Percentiles rank a stretch among this genome's conserved stretches.
Conservation (phyloP, 495 filamentous ascomycete species). For the Rhypophila decipiens region DNA sequence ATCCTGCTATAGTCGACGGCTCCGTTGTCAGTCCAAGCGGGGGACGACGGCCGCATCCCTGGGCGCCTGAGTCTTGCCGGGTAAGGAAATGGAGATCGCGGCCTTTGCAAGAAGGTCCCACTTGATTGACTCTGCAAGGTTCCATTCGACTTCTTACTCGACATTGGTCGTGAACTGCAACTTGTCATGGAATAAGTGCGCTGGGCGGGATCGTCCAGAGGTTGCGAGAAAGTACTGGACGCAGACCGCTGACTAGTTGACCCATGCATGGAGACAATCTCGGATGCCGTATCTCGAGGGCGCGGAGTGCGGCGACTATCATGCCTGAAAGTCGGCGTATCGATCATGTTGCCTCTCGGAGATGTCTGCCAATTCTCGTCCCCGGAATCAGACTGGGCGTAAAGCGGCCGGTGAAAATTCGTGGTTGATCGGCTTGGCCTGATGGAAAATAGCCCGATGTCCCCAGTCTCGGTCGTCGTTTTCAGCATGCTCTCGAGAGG, state of each 20-base stretch:
- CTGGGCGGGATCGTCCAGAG: constrained; percentile 32
- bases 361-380: constrained; percentile 1
- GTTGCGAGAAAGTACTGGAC: constrained; percentile 31
- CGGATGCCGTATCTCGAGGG: constrained; percentile 37
- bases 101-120: constrained; percentile 38
- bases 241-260: constrained; percentile 37
- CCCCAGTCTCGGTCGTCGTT: constrained; percentile 62
- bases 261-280: constrained; percentile 43
- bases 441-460: constrained; percentile 57
- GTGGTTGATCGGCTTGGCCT: constrained; percentile 40
- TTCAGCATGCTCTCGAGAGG: constrained; percentile 59
- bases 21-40: constrained; percentile 48
- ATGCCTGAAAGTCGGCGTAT: constrained; percentile 10
- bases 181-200: constrained; percentile 56
- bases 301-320: constrained; percentile 32
- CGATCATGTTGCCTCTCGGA: background rate
- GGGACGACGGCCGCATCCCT: constrained; percentile 57
- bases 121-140: constrained; percentile 42
- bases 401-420: constrained; percentile 11
- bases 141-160: constrained; percentile 46
- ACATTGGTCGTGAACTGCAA: constrained; percentile 43
- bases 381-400: constrained; percentile 1
- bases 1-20: constrained; percentile 43
- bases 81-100: constrained; percentile 58
- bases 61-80: constrained; percentile 59